phyloP scores from a whole-genome alignment of 345 rosid species.

The Mallotus nudiflorus region DNA sequence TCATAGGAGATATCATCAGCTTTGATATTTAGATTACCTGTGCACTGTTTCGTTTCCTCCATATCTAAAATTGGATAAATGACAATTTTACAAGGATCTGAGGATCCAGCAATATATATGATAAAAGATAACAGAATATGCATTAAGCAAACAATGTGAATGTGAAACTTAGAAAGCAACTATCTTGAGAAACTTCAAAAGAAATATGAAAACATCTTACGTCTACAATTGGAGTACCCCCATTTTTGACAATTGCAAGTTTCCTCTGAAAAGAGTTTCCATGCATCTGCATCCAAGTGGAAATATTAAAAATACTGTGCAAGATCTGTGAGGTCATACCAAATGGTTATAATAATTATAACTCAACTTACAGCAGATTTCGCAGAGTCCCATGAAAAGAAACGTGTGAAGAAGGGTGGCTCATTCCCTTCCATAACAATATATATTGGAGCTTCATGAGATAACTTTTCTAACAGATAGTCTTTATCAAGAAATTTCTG shows the following conservation, averaged over 20 bases:
- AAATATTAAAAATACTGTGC: constrained; percentile 2
- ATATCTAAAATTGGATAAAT: background rate
- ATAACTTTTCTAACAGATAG: constrained; percentile 68
- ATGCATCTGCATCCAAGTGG: constrained; percentile 64
- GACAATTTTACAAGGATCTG: background rate
- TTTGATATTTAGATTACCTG: background rate
- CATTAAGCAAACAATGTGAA: background rate
- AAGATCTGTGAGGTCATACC: background rate
- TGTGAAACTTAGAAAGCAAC: constrained; percentile 1
- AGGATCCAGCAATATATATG: constrained; percentile 7
- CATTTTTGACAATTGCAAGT: constrained; percentile 74
- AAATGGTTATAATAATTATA: constrained; percentile 1
- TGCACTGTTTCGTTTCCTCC: background rate
- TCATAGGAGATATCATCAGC: background rate
- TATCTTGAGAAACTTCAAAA: constrained; percentile 3
- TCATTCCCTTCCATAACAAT: constrained; percentile 85
- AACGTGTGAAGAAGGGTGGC: constrained; percentile 91
- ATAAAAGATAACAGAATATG: background rate
- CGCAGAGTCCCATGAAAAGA: constrained; percentile 90
- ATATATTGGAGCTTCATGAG: constrained; percentile 69
- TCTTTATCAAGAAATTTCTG: constrained; percentile 87
- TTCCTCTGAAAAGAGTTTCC: constrained; percentile 96
- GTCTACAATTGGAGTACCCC: constrained; percentile 61
- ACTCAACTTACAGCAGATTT: constrained; percentile 68
- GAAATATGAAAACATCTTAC: constrained; percentile 47